Evolutionary conservation across 106 monocot species (phyloP).

Genomic region (Cymbidium sinense): DNA sequence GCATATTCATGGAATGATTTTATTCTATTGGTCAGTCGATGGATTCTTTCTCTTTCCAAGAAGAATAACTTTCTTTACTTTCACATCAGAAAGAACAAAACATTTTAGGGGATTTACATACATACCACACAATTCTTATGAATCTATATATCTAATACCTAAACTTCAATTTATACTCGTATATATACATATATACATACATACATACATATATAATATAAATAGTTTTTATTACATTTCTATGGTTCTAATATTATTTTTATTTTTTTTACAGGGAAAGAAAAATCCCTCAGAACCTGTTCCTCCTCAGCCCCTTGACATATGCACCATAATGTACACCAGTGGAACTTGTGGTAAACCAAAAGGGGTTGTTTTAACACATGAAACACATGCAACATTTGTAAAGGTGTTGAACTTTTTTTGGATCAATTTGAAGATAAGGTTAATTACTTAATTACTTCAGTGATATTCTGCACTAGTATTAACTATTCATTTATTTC

Average conservation of each 20-base stretch:
- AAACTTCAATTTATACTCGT: no score
- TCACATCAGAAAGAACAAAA: not conserved
- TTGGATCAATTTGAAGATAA: slow-evolving; percentile 87
- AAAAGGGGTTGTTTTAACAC: slow-evolving; percentile 79
- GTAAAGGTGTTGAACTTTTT: slow-evolving; percentile 61
- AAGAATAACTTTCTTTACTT: not conserved
- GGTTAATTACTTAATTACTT: slow-evolving; percentile 20
- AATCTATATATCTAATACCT: no score
- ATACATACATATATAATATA: no score
- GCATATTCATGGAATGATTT: slow-evolving; percentile 80
- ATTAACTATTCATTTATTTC: not conserved
- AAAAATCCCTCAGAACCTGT: slow-evolving; percentile 40
- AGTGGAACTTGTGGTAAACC: slow-evolving; percentile 92
- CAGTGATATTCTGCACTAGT: not conserved
- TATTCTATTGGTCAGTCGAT: slow-evolving; percentile 41
- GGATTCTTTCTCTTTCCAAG: not conserved
- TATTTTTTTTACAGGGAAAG: slow-evolving; percentile 38
- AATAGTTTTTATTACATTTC: not conserved
- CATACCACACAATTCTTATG: no score
- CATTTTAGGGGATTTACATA: not conserved
- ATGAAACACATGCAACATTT: slow-evolving; percentile 58
- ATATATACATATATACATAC: no score
- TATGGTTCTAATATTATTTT: not conserved
- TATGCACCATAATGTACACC: slow-evolving; percentile 95
- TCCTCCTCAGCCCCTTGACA: slow-evolving; percentile 57